Conservation (phyloP, 2,329 filamentous ascomycete genomes). For the Aspergillus brasiliensis region DNA sequence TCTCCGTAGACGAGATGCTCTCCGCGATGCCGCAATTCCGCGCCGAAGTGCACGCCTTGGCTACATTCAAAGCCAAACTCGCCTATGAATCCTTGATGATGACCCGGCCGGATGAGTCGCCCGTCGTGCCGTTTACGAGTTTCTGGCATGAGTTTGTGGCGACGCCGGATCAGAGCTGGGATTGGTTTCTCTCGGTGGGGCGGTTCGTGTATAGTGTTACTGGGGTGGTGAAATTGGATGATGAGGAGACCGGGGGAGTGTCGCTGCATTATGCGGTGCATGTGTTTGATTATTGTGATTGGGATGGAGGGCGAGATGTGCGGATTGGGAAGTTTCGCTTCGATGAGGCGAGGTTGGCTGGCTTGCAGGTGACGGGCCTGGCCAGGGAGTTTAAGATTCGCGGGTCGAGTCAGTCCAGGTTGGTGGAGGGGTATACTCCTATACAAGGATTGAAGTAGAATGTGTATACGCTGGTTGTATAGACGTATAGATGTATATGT, state of each 20-base stretch:
- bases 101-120: background rate
- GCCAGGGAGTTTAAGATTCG: slow-evolving; percentile 4
- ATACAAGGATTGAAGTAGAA: background rate
- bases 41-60: background rate
- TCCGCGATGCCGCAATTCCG: background rate
- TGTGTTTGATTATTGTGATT: slow-evolving; percentile 3
- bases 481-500: background rate
- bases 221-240: background rate
- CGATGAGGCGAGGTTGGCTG: background rate
- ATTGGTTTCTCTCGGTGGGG: slow-evolving; percentile 3
- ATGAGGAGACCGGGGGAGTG: background rate
- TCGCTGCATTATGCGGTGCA: slow-evolving; percentile 5
- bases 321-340: background rate
- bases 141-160: slow-evolving; percentile 6
- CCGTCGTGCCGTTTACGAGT: slow-evolving; percentile 1
- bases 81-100: background rate
- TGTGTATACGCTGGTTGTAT: background rate
- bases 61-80: background rate
- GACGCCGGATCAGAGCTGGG: slow-evolving; percentile 9
- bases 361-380: slow-evolving; percentile 2
- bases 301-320: background rate
- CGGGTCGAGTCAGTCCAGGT: background rate
- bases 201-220: slow-evolving; percentile 5
- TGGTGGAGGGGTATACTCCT: background rate
- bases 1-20: slow-evolving; percentile 2